Base-by-base conservation (phyloP, 768 basidiomycete genomes). In the Boletus tylopilopsis region DNA sequence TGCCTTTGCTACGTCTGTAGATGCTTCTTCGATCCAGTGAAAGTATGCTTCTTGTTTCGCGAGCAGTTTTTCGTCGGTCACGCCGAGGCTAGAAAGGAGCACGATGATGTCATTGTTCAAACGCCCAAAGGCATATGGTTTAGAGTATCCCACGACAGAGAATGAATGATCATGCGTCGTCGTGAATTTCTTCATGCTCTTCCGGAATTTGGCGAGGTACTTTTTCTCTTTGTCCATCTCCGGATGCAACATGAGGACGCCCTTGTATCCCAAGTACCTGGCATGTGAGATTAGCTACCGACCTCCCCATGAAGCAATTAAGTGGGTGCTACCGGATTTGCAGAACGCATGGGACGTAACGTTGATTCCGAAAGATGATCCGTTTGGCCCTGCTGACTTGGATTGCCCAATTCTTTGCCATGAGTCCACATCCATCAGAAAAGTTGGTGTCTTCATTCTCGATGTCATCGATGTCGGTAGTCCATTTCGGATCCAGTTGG, bases 211-310 rank as follows among this genome's bases (percentile, higher is more conserved):
- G 12, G 76, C 78, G 1, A 78, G 66, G 42, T 75, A 71, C 41
- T 68, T 60, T 45, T 72, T 73, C 39, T 76, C 68, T 22, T 56
- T 63, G 53, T 81, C 79, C 22, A 87, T 68, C n/a, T 75, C 67
- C 0, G 81, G 82, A 56, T 85, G 81, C 3, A 84, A 66, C 81
- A 83, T 82, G 19, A 85, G 62, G 6, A 86, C 84, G 6, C 84
- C 84, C 67, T 86, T 86, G 59, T 87, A 85, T 9, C 84, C 84
- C n/a, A 75, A 64, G 58, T 85, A 86, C 45, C 83, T 85, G 22
- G n/a, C n/a, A n/a, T n/a, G n/a, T n/a, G n/a, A n/a, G n/a, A n/a
- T n/a, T n/a, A n/a, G n/a, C n/a, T n/a, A n/a, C n/a, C n/a, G n/a
- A n/a, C n/a, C n/a, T n/a, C n/a, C n/a, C n/a, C n/a, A n/a, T n/a